Evolutionary conservation across 1,139 yeast genomes (phyloP).

Genomic region (Komagataea norvegica): DNA sequence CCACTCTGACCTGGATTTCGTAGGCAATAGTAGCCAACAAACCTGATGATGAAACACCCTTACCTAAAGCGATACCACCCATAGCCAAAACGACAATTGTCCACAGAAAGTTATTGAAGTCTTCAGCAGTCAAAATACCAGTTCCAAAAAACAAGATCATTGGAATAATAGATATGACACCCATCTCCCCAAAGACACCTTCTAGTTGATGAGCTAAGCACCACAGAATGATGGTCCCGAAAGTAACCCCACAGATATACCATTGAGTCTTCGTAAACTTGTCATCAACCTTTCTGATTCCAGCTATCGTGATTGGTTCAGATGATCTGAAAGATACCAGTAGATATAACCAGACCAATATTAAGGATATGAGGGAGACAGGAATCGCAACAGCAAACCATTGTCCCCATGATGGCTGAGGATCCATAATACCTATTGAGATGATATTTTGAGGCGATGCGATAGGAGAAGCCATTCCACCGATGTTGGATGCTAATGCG

Average conservation of each 20-base stretch:
- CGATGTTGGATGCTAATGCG: conserved; percentile 86
- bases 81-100: conserved; percentile 87
- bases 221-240: conserved; percentile 77
- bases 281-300: conserved; percentile 51
- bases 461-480: conserved; percentile 96
- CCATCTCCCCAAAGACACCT: conserved; percentile 79
- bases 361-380: conserved; percentile 55
- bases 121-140: conserved; percentile 76
- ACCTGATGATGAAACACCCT: conserved; percentile 87
- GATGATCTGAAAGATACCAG: conserved; percentile 63
- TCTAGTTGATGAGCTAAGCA: conserved; percentile 71
- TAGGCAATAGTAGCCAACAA: conserved; percentile 72
- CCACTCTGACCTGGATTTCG: conserved; percentile 56
- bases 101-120: conserved; percentile 92
- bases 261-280: conserved; percentile 68
- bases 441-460: conserved; percentile 94
- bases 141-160: conserved; percentile 83
- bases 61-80: conserved; percentile 95
- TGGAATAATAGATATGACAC: conserved; percentile 82
- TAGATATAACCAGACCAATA: conserved; percentile 68
- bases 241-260: conserved; percentile 61
- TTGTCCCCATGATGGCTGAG: conserved; percentile 90
- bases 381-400: conserved; percentile 91
- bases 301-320: conserved; percentile 48
- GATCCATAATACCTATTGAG: conserved; percentile 82